These are phyloP conservation scores for Wickerhamiella qilinensis DNA, from an alignment of 805 yeast genomes.

Conservation along the genomic window DNA sequence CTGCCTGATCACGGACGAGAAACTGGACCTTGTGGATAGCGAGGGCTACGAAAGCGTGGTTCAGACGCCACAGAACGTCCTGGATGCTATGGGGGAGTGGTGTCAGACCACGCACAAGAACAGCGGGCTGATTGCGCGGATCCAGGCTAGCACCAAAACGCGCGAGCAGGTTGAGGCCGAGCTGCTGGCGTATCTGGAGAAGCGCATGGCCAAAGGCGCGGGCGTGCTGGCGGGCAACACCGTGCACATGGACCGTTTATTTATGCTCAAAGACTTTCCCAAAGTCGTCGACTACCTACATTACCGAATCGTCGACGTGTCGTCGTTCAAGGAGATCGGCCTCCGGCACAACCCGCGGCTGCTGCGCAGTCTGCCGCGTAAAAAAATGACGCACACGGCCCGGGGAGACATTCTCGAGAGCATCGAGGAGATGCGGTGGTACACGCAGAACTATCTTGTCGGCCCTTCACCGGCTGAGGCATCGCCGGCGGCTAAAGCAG, in stretches of 20 bases:
- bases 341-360: constrained; percentile 58
- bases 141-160: constrained; percentile 38
- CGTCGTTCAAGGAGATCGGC: constrained; percentile 69
- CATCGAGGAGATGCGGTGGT: constrained; percentile 69
- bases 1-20: constrained; percentile 75
- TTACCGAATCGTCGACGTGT: constrained; percentile 81
- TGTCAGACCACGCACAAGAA: constrained; percentile 65
- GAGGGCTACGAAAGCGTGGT: constrained; percentile 70
- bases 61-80: constrained; percentile 40
- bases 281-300: constrained; percentile 36
- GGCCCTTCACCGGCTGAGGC: background rate
- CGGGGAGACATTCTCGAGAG: constrained; percentile 77
- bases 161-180: constrained; percentile 48
- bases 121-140: constrained; percentile 61
- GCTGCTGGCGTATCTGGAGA: constrained; percentile 42
- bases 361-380: constrained; percentile 41
- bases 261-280: constrained; percentile 75
- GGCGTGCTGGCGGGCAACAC: constrained; percentile 86
- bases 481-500: background rate
- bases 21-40: constrained; percentile 49
- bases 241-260: constrained; percentile 78
- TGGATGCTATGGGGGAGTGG: constrained; percentile 79
- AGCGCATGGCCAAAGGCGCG: constrained; percentile 20
- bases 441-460: constrained; percentile 34
- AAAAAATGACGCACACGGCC: constrained; percentile 70